These are phyloP conservation scores for Penicillium sumatraense DNA, from an alignment of 2,329 filamentous ascomycete genomes.

Conservation along the genomic window DNA sequence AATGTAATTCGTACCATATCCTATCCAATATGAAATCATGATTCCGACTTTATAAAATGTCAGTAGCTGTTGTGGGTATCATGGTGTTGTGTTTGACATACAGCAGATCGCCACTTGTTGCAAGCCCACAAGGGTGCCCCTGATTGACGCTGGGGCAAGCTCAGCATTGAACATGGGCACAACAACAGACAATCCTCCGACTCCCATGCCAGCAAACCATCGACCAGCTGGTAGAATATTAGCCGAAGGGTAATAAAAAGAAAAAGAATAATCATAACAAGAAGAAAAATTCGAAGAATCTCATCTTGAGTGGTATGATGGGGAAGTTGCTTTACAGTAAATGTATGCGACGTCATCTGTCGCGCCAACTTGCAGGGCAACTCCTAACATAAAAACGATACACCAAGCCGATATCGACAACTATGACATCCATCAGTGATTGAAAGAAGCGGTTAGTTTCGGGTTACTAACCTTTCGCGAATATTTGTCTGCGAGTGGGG, in stretches of 20 bases:
- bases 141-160: neutral
- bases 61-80: neutral
- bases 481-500: slow-evolving; percentile 1
- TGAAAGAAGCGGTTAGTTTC: neutral
- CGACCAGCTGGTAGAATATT: neutral
- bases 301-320: too few relatives aligned
- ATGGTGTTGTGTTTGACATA: neutral
- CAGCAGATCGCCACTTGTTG: slow-evolving; percentile 4
- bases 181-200: neutral
- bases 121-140: neutral
- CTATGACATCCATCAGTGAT: too few relatives aligned
- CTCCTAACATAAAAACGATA: neutral
- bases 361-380: slow-evolving; percentile 1
- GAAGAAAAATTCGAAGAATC: too few relatives aligned
- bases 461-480: neutral
- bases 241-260: too few relatives aligned
- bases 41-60: neutral
- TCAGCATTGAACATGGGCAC: slow-evolving; percentile 7
- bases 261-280: too few relatives aligned
- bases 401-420: slow-evolving; percentile 1
- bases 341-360: neutral
- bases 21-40: slow-evolving; percentile 1
- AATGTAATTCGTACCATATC: slow-evolving; percentile 2
- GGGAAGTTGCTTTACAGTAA: neutral
- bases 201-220: neutral